These are phyloP conservation scores for Olyra latifolia DNA, from an alignment of 176 grass and related monocot genomes.

Conservation along the genomic window DNA sequence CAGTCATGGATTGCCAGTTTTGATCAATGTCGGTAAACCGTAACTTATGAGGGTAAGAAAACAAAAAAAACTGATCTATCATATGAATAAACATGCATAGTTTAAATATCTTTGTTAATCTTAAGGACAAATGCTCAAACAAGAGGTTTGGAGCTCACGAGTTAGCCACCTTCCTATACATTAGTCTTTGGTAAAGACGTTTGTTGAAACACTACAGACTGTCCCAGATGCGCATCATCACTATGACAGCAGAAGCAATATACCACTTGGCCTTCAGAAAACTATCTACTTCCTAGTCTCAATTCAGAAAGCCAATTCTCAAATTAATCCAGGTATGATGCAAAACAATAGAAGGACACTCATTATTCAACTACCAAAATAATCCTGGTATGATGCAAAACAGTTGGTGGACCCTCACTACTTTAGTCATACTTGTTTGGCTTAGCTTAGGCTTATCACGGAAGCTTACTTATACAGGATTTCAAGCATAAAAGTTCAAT, in stretches of 20 bases:
- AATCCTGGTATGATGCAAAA: not conserved
- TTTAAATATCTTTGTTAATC: not conserved
- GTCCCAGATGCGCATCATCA: not conserved
- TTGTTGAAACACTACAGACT: not conserved
- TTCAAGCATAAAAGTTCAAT: not conserved
- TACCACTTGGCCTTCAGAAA: not conserved
- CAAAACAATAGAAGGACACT: not conserved
- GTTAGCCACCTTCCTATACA: not conserved
- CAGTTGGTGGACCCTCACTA: not conserved
- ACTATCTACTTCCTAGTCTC: not conserved
- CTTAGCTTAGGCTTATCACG: not conserved
- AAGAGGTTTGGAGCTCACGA: not conserved
- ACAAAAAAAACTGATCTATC: not conserved
- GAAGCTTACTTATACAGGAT: not conserved
- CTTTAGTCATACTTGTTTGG: not conserved
- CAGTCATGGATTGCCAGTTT: not conserved
- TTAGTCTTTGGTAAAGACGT: not conserved
- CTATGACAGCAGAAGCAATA: not conserved
- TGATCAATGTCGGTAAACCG: not conserved
- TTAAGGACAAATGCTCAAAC: not conserved
- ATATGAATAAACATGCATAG: not conserved
- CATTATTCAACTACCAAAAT: not conserved
- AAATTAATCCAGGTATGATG: not conserved
- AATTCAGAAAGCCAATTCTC: not conserved
- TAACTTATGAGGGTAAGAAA: not conserved